Evolutionary conservation across 2,329 filamentous ascomycete genomes (phyloP).

Genomic region (Verticillium zaregamsianum): DNA sequence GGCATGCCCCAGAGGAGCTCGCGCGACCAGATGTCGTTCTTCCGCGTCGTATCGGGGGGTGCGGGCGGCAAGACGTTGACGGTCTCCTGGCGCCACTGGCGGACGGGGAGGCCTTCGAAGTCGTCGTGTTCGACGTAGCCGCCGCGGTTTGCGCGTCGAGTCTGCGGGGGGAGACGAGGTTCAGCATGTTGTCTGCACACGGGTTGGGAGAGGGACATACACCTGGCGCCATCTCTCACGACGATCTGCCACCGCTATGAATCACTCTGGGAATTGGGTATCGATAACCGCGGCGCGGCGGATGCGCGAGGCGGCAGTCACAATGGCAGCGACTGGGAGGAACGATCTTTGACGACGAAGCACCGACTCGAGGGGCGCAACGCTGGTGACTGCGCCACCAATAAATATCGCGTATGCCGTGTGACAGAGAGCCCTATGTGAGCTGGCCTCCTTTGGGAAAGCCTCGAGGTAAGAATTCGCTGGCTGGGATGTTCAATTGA

Average conservation of each 20-base stretch:
- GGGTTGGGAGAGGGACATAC: constrained; percentile 19
- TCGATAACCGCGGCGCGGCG: background rate
- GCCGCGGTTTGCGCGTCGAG: constrained; percentile 52
- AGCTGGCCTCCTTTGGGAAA: background rate
- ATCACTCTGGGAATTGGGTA: background rate
- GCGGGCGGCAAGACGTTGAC: constrained; percentile 64
- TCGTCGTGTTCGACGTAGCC: constrained; percentile 58
- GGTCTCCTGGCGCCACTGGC: constrained; percentile 78
- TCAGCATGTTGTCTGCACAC: background rate
- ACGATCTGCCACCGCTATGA: background rate
- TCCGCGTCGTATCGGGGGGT: constrained; percentile 57
- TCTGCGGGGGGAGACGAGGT: constrained; percentile 27
- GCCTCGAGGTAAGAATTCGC: background rate
- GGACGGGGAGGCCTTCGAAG: constrained; percentile 73
- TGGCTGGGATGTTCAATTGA: background rate
- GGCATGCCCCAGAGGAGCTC: constrained; percentile 81
- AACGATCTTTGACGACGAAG: background rate
- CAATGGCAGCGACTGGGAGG: background rate
- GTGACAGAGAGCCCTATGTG: background rate
- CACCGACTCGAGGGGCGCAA: background rate
- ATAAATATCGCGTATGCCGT: background rate
- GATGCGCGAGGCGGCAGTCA: background rate
- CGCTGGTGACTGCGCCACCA: background rate
- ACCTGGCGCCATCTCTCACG: constrained; percentile 32
- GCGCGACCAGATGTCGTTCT: constrained; percentile 65